Base-by-base conservation (phyloP, 2,329 filamentous ascomycete species). In the Pyrenochaeta sp. region DNA sequence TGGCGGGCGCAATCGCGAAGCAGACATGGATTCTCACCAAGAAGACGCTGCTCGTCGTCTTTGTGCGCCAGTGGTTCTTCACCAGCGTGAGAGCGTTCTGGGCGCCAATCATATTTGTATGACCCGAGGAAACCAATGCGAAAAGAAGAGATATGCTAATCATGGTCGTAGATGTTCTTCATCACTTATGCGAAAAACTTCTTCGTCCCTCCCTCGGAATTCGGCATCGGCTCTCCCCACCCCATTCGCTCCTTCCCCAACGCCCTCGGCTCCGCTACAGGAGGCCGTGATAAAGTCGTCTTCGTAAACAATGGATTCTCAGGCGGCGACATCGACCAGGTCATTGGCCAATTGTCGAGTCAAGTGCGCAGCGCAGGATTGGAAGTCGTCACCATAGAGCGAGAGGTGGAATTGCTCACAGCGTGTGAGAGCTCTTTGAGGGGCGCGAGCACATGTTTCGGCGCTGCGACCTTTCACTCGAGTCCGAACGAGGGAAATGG, bases 121-220 rank as follows among this genome's bases (percentile, higher is more conserved):
- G 67, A 46, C 19, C 27, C 15, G 4, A 8, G 10, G 11, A 3
- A 7, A 14, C 24, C 19, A n/a, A n/a, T n/a, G 3, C 13, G 8
- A 23, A 24, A 11, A 6, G 18, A n/a, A 31, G 14, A 9, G 4
- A 28, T 19, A 14, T 14, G 30, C 58, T 61, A 24, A 65, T 42
- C 22, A 23, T 27, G 27, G 23, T 19, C 9, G 26, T 28, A 70
- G 69, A 74, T 77, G 69, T 75, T 75, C 62, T 73, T 73, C 56
- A 80, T 81, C 32, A 75, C 76, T 39, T 93, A 88, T 68, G 87
- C 90, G 11, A 86, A 89, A 57, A 92, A 92, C 67, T 82, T 96
- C 51, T 93, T 96, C 61, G 82, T 92, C 3, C 87, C 90, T 1
- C 87, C 89, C 1, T 87, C 88, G 1, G 74, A 80, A 3, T 96